Evolutionary conservation across 202 grass and related monocot genomes (phyloP), one percentile per base, ranked within the genome.

Genomic region (Dendrocalamus latiflorus): DNA sequence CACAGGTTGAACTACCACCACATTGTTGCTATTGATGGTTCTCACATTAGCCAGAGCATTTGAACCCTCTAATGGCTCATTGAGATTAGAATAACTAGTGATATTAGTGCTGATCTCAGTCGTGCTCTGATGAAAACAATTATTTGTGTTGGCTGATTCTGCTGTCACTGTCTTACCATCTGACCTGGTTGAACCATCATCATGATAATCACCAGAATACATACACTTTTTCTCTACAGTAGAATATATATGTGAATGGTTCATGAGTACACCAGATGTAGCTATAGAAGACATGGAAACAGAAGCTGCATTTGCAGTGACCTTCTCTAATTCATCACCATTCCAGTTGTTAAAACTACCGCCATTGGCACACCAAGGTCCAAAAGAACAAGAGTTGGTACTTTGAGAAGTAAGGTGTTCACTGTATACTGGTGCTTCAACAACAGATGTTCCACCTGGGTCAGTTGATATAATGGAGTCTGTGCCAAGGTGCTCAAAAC

Each of bases 151-250:
- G 66, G 70, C 25, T 89, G 87, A 83, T 76, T 82, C 78, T 69
- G 73, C 36, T 34, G 7, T 62, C 54, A 73, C 60, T 42, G 30
- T 20, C 42, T 77, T 70, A 74, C 59, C 63, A 83, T 75, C 41
- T 79, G 85, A 81, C 53, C 55, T 83, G 3, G 64, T 65, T 79
- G 81, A 68, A 79, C 47, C 82, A 85, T 65, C 43, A 24, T 81
- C 78, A 81, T 92, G 82, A 89, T 78, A 92, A 75, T 88, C 78
- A 73, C 82, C 87, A 78, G 84, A 88, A 68, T 75, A 85, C 74
- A 89, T 70, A 81, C 77, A 77, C 7, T 64, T 86, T 78, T 78
- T 88, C 42, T 89, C 89, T 69, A 68, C 30, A 28, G 30, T 81
- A 71, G 75, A 72, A 88, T 72, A 86, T 70, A 20, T 26, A 88